Evolutionary conservation across 2,329 filamentous ascomycete species (phyloP), one percentile per base, ranked within the genome.

Genomic region (Neospermospora avenae): DNA sequence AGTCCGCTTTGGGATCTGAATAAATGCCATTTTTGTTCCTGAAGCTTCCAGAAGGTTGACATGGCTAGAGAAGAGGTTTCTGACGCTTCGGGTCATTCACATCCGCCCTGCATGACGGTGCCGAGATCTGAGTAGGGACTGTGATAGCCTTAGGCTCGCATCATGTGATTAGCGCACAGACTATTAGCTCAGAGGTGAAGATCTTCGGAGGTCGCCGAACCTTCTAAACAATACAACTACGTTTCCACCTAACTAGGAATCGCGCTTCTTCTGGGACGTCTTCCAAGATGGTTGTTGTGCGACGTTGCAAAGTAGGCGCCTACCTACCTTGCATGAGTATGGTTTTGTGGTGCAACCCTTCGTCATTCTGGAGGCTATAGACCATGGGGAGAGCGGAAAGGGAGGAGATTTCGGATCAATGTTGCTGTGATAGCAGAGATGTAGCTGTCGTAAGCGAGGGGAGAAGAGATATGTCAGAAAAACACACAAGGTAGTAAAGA

Each of bases 231-330:
- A n/a, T n/a, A n/a, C n/a, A n/a, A n/a, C n/a, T n/a, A n/a, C n/a
- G n/a, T n/a, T n/a, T n/a, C n/a, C n/a, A n/a, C n/a, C n/a, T n/a
- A n/a, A n/a, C n/a, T n/a, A n/a, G n/a, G n/a, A n/a, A n/a, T n/a
- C n/a, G n/a, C n/a, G n/a, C n/a, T n/a, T n/a, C n/a, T n/a, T n/a
- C n/a, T n/a, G 28, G 28, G 34, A 35, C 10, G 22, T 14, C 3
- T n/a, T 51, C 20, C n/a, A 35, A 28, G 46, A 25, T 25, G 46
- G 5, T 35, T 18, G 18, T 44, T 55, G 57, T 59, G 57, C 52
- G 57, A 59, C 57, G 57, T 51, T 52, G 25, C 35, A 55, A 59
- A 46, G 45, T 51, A 51, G 28, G 28, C 11, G 28, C 45, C 11
- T 51, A 31, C n/a, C 46, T 35, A 54, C 16, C 20, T 35, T 51